phyloP scores from a whole-genome alignment of 2,329 filamentous ascomycete genomes.

The Xylariaceae sp. region DNA sequence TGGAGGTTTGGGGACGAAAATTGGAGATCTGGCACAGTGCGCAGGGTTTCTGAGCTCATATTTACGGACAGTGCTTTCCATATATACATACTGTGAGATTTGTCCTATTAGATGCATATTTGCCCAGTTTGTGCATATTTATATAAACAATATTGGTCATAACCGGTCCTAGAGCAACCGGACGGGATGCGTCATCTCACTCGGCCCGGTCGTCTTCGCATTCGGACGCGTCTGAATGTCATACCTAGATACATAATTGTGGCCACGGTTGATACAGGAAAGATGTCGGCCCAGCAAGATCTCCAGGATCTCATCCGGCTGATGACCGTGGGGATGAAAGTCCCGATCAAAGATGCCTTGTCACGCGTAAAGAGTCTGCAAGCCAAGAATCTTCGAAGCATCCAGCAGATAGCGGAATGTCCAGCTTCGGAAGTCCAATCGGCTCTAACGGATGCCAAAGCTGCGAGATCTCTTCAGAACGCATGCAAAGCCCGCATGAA shows the following conservation, averaged over 20 bases:
- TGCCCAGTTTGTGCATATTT: no score
- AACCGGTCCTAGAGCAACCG: neutral
- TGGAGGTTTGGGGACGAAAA: no score
- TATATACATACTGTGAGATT: no score
- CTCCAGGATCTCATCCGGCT: constrained; percentile 59
- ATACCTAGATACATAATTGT: neutral
- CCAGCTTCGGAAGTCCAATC: constrained; percentile 42
- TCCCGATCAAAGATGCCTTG: constrained; percentile 57
- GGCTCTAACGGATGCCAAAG: constrained; percentile 46
- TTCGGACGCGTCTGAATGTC: constrained; percentile 1
- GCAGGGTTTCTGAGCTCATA: no score
- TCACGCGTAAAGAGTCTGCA: constrained; percentile 55
- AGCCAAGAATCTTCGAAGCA: constrained; percentile 49
- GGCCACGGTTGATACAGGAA: neutral
- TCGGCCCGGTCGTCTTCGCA: neutral
- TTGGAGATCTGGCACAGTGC: neutral
- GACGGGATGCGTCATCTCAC: neutral
- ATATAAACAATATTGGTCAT: no score
- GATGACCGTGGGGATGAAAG: constrained; percentile 52
- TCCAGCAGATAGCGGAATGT: constrained; percentile 52
- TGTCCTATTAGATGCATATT: no score
- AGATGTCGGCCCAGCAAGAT: constrained; percentile 55
- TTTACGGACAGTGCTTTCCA: no score
- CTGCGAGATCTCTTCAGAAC: constrained; percentile 48
- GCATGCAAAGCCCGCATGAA: constrained; percentile 53